Evolutionary conservation across 495 filamentous ascomycete genomes (phyloP).

Genomic region (Aspergillus diversus): DNA sequence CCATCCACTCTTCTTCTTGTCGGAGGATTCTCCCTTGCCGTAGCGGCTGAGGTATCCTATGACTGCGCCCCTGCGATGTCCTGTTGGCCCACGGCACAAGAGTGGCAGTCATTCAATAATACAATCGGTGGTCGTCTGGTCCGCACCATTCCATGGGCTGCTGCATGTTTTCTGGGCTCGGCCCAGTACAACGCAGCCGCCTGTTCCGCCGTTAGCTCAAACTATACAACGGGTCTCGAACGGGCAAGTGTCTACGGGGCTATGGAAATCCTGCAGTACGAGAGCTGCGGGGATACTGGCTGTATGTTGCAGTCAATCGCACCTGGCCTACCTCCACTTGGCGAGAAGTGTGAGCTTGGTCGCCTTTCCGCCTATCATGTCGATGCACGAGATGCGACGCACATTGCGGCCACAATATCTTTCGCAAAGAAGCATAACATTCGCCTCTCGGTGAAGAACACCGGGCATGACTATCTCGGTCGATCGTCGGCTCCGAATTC

Average conservation of each 20-base stretch:
- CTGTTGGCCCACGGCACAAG: slow-evolving; percentile 2
- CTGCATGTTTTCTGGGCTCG: slow-evolving; percentile 26
- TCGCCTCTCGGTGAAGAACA: slow-evolving; percentile 54
- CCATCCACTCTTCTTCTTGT: neutral
- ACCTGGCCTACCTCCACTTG: slow-evolving; percentile 4
- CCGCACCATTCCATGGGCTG: slow-evolving; percentile 25
- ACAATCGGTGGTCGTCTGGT: slow-evolving; percentile 23
- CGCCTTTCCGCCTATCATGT: slow-evolving; percentile 24
- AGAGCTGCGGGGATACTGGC: slow-evolving; percentile 13
- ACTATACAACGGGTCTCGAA: slow-evolving; percentile 17
- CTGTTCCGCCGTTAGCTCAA: slow-evolving; percentile 18
- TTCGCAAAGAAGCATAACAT: slow-evolving; percentile 25
- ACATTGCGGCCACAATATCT: slow-evolving; percentile 17
- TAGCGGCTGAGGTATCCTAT: neutral
- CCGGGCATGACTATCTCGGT: slow-evolving; percentile 55
- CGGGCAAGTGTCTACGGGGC: slow-evolving; percentile 20
- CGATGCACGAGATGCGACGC: slow-evolving; percentile 17
- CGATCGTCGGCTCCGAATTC: slow-evolving; percentile 54
- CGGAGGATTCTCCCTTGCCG: neutral
- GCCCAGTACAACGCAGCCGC: slow-evolving; percentile 16
- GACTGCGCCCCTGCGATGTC: neutral
- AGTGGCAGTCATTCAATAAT: slow-evolving; percentile 30
- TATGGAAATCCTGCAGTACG: slow-evolving; percentile 21
- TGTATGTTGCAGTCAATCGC: slow-evolving; percentile 20
- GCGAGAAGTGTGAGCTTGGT: slow-evolving; percentile 16